Evolutionary conservation across 257 asterid species (phyloP).

Genomic region (Haberlea rhodopensis): DNA sequence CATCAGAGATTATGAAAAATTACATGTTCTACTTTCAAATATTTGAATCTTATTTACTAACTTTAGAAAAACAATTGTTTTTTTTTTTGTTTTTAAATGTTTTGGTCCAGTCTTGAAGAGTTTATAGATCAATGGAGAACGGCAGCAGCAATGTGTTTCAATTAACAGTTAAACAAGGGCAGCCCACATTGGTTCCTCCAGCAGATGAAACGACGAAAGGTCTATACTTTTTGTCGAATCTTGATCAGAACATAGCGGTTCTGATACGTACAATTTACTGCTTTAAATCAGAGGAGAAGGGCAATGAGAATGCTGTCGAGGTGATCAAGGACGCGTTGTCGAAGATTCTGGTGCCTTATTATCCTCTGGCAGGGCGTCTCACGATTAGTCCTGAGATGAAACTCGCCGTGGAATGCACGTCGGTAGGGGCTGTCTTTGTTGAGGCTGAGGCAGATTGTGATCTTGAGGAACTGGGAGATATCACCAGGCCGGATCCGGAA

Average conservation of each 20-base stretch:
- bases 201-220: slow-evolving; percentile 59
- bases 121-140: slow-evolving; percentile 48
- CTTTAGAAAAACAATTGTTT: not conserved
- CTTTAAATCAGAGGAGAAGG: slow-evolving; percentile 58
- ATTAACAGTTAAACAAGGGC: slow-evolving; percentile 55
- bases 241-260: slow-evolving; percentile 87
- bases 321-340: slow-evolving; percentile 67
- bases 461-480: slow-evolving; percentile 60
- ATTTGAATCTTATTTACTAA: not conserved
- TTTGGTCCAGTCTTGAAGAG: slow-evolving; percentile 20
- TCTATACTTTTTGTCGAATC: slow-evolving; percentile 63
- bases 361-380: slow-evolving; percentile 76
- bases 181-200: slow-evolving; percentile 54
- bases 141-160: slow-evolving; percentile 32
- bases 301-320: slow-evolving; percentile 45
- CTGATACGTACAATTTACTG: slow-evolving; percentile 75
- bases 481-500: slow-evolving; percentile 74
- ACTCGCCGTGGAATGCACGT: slow-evolving; percentile 73
- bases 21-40: not conserved
- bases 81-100: slow-evolving; percentile 1
- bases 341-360: slow-evolving; percentile 63
- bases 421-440: slow-evolving; percentile 79
- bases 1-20: not conserved
- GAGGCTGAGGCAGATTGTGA: slow-evolving; percentile 78
- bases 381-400: slow-evolving; percentile 64